Conservation (phyloP, 2,329 filamentous ascomycete genomes). For the Fusarium sp. region DNA sequence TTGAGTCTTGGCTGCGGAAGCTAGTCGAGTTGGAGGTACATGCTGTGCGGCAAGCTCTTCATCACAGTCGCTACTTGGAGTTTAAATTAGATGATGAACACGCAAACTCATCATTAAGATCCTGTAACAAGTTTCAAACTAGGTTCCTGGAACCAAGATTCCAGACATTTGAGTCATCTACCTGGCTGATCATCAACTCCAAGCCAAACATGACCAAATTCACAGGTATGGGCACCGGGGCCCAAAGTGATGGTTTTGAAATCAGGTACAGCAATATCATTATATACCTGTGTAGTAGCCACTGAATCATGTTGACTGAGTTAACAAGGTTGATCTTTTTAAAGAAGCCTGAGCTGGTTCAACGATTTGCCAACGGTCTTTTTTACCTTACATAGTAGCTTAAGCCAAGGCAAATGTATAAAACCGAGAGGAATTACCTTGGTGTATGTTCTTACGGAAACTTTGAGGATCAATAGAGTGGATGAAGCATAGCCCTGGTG, state of each 20-base stretch:
- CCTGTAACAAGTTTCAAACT: fast-evolving
- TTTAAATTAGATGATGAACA: neutral
- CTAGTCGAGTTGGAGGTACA: neutral
- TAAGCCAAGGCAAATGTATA: neutral
- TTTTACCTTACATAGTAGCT: neutral
- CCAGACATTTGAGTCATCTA: fast-evolving
- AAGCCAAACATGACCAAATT: neutral
- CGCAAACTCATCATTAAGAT: neutral
- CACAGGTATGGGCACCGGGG: neutral
- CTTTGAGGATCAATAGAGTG: neutral
- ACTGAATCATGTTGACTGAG: neutral
- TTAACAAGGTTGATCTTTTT: neutral
- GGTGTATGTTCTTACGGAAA: fast-evolving
- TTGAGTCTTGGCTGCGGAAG: neutral
- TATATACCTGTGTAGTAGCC: too few species aligned
- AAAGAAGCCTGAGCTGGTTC: neutral
- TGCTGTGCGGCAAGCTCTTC: fast-evolving
- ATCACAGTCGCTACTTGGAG: neutral
- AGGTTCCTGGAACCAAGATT: neutral
- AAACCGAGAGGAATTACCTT: neutral
- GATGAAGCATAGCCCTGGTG: neutral
- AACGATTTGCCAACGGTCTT: neutral
- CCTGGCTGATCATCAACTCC: fast-evolving
- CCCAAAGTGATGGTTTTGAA: neutral
- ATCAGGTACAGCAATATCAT: neutral